These are phyloP conservation scores for Backusella sp. DNA, from an alignment of 192 early-diverging fungal genomes.

Conservation along the genomic window DNA sequence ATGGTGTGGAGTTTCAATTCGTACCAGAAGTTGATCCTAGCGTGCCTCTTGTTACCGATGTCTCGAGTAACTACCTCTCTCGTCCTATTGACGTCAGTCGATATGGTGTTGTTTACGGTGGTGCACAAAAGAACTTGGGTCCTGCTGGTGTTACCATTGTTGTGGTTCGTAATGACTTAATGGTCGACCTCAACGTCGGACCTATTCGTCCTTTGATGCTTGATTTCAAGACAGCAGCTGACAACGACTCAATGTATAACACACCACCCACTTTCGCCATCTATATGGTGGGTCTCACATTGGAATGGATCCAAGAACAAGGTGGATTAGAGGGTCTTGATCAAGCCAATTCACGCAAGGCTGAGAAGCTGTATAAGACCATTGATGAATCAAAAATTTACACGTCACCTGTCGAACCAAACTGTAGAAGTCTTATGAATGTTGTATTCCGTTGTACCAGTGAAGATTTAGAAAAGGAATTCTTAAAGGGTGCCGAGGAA, in stretches of 20 bases:
- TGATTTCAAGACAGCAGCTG: slow-evolving; percentile 81
- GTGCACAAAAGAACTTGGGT: slow-evolving; percentile 97
- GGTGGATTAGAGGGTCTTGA: slow-evolving; percentile 72
- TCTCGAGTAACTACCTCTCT: slow-evolving; percentile 84
- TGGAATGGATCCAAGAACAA: slow-evolving; percentile 73
- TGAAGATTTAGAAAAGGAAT: slow-evolving; percentile 76
- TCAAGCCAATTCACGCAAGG: slow-evolving; percentile 68
- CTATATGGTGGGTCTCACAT: slow-evolving; percentile 88
- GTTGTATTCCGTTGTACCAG: slow-evolving; percentile 76
- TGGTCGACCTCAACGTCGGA: slow-evolving; percentile 51
- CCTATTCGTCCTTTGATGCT: slow-evolving; percentile 74
- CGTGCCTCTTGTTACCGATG: slow-evolving; percentile 89
- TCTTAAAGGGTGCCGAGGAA: slow-evolving; percentile 78
- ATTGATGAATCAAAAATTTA: slow-evolving; percentile 72
- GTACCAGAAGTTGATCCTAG: slow-evolving; percentile 52
- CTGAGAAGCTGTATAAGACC: slow-evolving; percentile 63
- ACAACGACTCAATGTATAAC: slow-evolving; percentile 90
- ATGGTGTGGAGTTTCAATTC: slow-evolving; percentile 83
- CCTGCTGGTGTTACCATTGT: slow-evolving; percentile 92
- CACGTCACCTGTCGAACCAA: slow-evolving; percentile 60
- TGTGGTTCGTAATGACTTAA: slow-evolving; percentile 88
- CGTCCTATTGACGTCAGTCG: slow-evolving; percentile 77
- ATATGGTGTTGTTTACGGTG: slow-evolving; percentile 89
- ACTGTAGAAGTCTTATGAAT: slow-evolving; percentile 85
- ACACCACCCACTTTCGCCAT: slow-evolving; percentile 96